These are phyloP conservation scores for Populus pruinosa DNA, from an alignment of 345 rosid species.

Conservation along the genomic window DNA sequence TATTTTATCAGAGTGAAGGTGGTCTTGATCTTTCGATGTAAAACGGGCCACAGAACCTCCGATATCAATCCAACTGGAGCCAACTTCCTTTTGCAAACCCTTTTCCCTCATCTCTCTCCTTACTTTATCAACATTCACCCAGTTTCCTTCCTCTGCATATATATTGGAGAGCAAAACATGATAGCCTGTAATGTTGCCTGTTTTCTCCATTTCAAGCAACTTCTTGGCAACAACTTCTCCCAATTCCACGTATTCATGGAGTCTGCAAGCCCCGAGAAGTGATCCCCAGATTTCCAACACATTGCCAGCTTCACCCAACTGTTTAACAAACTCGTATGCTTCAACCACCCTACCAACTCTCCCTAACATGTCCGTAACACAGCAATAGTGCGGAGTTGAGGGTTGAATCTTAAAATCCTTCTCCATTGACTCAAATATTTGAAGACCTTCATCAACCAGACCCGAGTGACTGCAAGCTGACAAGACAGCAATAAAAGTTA, in stretches of 20 bases:
- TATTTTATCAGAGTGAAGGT: conserved; percentile 47
- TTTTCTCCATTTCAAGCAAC: conserved; percentile 45
- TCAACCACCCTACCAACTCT: conserved; percentile 74
- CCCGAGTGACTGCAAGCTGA: conserved; percentile 87
- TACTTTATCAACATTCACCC: conserved; percentile 63
- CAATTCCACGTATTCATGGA: conserved; percentile 57
- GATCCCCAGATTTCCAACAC: conserved; percentile 82
- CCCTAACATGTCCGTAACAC: conserved; percentile 83
- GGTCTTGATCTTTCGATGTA: conserved; percentile 62
- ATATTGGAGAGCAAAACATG: conserved; percentile 83
- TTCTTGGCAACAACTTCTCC: conserved; percentile 59
- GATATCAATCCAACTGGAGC: conserved; percentile 67
- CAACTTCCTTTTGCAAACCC: conserved; percentile 70
- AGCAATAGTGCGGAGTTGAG: conserved; percentile 68
- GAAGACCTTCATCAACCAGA: conserved; percentile 71
- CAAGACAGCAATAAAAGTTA: conserved; percentile 72
- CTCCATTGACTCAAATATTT: conserved; percentile 60
- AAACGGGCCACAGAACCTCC: conserved; percentile 55
- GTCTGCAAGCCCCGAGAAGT: conserved; percentile 72
- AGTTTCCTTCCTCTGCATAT: conserved; percentile 72
- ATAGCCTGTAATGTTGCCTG: conserved; percentile 49
- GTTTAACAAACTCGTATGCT: conserved; percentile 71
- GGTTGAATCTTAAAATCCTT: conserved; percentile 54
- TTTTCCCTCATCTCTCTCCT: conserved; percentile 72
- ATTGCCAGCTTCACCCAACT: conserved; percentile 65